Evolutionary conservation across 139 green algal genomes (phyloP), one percentile per base, ranked within the genome.

Genomic region (Micromonas commoda): DNA sequence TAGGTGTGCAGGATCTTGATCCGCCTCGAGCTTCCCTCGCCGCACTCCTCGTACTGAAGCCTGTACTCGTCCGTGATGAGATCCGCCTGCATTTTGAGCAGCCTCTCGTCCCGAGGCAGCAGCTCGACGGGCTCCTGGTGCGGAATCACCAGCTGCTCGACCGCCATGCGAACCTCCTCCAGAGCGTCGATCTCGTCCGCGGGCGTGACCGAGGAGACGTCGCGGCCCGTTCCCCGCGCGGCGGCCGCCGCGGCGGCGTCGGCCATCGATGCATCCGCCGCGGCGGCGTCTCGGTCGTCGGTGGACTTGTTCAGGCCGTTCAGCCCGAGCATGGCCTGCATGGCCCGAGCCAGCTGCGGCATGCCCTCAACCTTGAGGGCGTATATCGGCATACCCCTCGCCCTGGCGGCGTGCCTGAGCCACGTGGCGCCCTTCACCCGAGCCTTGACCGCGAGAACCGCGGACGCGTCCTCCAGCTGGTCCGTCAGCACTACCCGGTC

Each of bases 311-410:
- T 32, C 20, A 24, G 24, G 29, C 26, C 35, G 24, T 38, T 33
- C 6, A 63, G n/a, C 20, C 68, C 68, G 24, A 75, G 68, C 68
- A 75, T 75, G 37, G 68, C 68, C 31, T 61, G 68, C 31, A 61
- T n/a, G 35, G 68, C 68, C 3, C 38, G 37, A 32, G 53, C 38
- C 6, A 75, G 38, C 24, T 61, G 37, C 68, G 38, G 34, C 2
- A 39, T 33, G 2, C 33, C n/a, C 19, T 75, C 68, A 19, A 39
- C 29, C 32, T 39, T 38, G 37, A 75, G 24, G 34, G 68, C 68
- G 38, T 75, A 75, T 35, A 75, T 75, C 29, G 68, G 68, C 37
- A 75, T 61, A 2, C 68, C 68, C 19, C 68, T 23, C 24, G 68
- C 37, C 24, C 68, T 23, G 0, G 68, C 68, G 20, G 68, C 68